These are phyloP conservation scores for Davidsoniella virescens DNA, from an alignment of 2,329 filamentous ascomycete genomes.

Conservation along the genomic window DNA sequence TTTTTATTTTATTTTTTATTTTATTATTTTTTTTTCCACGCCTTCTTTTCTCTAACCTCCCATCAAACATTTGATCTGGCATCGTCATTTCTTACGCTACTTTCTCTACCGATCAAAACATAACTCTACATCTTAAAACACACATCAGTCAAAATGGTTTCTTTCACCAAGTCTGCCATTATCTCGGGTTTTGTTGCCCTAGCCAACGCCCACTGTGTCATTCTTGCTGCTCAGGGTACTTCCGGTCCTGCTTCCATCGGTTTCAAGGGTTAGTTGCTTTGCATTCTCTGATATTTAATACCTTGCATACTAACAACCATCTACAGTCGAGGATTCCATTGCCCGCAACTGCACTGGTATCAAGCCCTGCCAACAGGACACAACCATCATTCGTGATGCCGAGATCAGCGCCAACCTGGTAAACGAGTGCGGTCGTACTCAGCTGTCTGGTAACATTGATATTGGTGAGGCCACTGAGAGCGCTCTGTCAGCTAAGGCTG, in stretches of 20 bases:
- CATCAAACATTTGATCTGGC: neutral
- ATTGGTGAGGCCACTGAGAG: slow-evolving; percentile 39
- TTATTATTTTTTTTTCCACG: slow-evolving; percentile 12
- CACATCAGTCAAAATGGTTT: slow-evolving; percentile 22
- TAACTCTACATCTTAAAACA: slow-evolving; percentile 15
- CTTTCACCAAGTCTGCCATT: slow-evolving; percentile 20
- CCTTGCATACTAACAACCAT: slow-evolving; percentile 2
- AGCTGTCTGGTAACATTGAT: slow-evolving; percentile 44
- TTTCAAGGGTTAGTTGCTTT: slow-evolving; percentile 26
- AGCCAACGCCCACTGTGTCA: slow-evolving; percentile 28
- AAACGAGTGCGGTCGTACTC: slow-evolving; percentile 46
- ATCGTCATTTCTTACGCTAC: slow-evolving; percentile 2
- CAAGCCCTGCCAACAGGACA: slow-evolving; percentile 49
- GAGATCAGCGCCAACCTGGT: slow-evolving; percentile 36
- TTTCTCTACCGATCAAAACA: neutral
- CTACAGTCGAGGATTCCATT: slow-evolving; percentile 32
- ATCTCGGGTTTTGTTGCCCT: slow-evolving; percentile 17
- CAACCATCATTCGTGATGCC: slow-evolving; percentile 44
- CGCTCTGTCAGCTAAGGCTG: slow-evolving; percentile 26
- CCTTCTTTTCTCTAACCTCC: neutral
- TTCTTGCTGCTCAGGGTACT: slow-evolving; percentile 30
- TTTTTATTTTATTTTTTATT: slow-evolving; percentile 16
- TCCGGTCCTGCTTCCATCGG: slow-evolving; percentile 29
- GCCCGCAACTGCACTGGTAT: slow-evolving; percentile 47
- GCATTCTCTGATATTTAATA: neutral